Evolutionary conservation across 1,284 basidiomycete species (phyloP).

Genomic region (Naganishia liquefaciens): DNA sequence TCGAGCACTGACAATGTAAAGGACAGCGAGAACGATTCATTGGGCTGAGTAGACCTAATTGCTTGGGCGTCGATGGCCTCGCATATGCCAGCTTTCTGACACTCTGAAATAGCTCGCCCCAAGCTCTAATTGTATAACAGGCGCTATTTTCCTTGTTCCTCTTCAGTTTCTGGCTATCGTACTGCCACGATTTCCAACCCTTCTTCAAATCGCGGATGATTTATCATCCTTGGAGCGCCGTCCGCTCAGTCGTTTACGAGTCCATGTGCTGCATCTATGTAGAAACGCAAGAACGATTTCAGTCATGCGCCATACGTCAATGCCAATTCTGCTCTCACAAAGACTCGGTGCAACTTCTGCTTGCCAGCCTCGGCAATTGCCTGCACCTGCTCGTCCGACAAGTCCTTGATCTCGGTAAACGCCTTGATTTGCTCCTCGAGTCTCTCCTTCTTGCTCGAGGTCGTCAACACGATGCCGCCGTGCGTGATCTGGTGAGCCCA

Average conservation of each 20-base stretch:
- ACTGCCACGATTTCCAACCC: too few relatives aligned
- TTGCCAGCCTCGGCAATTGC: constrained; percentile 44
- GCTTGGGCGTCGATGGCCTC: too few relatives aligned
- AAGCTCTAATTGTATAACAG: too few relatives aligned
- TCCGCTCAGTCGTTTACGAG: not conserved
- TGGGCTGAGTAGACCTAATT: too few relatives aligned
- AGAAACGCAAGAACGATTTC: not conserved
- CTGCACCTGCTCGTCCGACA: constrained; percentile 62
- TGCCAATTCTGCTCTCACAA: constrained; percentile 25
- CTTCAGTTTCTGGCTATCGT: too few relatives aligned
- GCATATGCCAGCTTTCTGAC: too few relatives aligned
- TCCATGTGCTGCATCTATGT: constrained; percentile 28
- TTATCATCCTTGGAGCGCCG: too few relatives aligned
- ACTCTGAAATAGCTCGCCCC: too few relatives aligned
- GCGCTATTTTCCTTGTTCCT: too few relatives aligned
- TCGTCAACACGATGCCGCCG: constrained; percentile 63
- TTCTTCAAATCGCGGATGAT: too few relatives aligned
- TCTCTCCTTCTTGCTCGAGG: constrained; percentile 68
- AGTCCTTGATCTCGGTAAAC: constrained; percentile 60
- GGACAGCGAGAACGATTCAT: too few relatives aligned
- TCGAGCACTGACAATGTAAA: too few relatives aligned
- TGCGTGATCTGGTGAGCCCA: constrained; percentile 48
- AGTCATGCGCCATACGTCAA: not conserved
- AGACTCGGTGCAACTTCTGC: constrained; percentile 42
- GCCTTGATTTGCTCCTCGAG: constrained; percentile 66